Percentiles rank a stretch among this genome's conserved stretches.
phyloP scores from a whole-genome alignment of 495 filamentous ascomycete species.

The Neurospora sp. region DNA sequence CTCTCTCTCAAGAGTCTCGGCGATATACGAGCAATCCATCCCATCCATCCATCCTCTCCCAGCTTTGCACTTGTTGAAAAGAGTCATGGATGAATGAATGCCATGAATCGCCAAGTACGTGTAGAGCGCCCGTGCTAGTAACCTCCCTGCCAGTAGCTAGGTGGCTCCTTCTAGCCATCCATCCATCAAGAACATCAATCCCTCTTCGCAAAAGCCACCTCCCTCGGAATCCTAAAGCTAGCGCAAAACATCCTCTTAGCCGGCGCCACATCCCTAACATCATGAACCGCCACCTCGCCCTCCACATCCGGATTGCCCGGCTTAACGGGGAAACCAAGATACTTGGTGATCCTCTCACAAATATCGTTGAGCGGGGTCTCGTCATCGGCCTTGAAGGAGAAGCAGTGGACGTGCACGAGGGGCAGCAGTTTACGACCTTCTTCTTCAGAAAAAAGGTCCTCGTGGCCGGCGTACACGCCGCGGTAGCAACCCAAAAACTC shows the following conservation, averaged over 20 bases:
- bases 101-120: background rate
- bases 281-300: constrained; percentile 53
- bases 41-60: background rate
- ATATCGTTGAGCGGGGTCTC: constrained; percentile 50
- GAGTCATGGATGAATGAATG: background rate
- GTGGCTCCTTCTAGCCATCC: background rate
- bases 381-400: constrained; percentile 64
- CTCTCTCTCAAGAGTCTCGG: background rate
- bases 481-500: constrained; percentile 78
- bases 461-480: constrained; percentile 64
- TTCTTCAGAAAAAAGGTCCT: constrained; percentile 50
- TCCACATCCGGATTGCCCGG: constrained; percentile 45
- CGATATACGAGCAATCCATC: background rate
- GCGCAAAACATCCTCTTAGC: constrained; percentile 96
- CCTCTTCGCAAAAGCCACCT: constrained; percentile 62
- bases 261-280: constrained; percentile 83
- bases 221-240: constrained; percentile 70
- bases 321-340: constrained; percentile 51
- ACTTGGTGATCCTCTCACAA: constrained; percentile 52
- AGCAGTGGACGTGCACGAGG: constrained; percentile 86
- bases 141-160: background rate
- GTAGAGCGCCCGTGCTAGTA: background rate
- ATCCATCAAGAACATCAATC: background rate
- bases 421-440: constrained; percentile 53
- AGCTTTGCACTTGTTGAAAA: background rate